These are phyloP conservation scores for Cynara cardunculus DNA, from an alignment of 129 eudicot genomes.

Conservation along the genomic window DNA sequence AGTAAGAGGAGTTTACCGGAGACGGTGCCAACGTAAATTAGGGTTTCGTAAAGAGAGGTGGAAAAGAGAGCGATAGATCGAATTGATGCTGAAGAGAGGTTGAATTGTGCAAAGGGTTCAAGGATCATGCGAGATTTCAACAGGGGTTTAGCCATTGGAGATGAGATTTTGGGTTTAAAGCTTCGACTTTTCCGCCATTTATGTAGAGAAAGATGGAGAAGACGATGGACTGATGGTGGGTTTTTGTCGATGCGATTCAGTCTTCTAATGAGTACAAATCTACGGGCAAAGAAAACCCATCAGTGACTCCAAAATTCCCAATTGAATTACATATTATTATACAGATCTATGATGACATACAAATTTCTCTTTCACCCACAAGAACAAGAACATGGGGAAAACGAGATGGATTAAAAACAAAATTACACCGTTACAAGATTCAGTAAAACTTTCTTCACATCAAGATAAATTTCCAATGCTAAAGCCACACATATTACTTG, in stretches of 20 bases:
- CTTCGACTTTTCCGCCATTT: slow-evolving; percentile 44
- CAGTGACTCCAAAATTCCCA: slow-evolving; percentile 7
- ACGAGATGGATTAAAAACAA: neutral
- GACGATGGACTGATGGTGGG: slow-evolving; percentile 11
- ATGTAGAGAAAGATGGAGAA: slow-evolving; percentile 22
- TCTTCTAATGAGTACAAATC: neutral
- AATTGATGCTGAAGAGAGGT: slow-evolving; percentile 33
- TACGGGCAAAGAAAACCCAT: neutral
- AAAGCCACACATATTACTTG: too few relatives aligned
- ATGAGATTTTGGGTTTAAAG: slow-evolving; percentile 24
- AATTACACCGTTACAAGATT: neutral
- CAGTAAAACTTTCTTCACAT: neutral
- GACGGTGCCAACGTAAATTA: slow-evolving; percentile 56
- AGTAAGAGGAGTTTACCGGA: slow-evolving; percentile 58
- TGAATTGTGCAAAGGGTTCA: slow-evolving; percentile 39
- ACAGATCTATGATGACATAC: neutral
- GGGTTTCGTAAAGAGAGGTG: slow-evolving; percentile 39
- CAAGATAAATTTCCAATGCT: neutral
- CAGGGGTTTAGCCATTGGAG: slow-evolving; percentile 45
- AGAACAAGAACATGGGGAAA: neutral
- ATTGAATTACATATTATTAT: neutral
- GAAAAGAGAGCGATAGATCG: slow-evolving; percentile 49
- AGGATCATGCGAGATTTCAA: slow-evolving; percentile 43
- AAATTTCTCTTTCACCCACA: neutral
- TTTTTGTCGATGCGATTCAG: neutral